phyloP scores from a whole-genome alignment of 2,329 filamentous ascomycete genomes.

The Leptographium lundbergii region DNA sequence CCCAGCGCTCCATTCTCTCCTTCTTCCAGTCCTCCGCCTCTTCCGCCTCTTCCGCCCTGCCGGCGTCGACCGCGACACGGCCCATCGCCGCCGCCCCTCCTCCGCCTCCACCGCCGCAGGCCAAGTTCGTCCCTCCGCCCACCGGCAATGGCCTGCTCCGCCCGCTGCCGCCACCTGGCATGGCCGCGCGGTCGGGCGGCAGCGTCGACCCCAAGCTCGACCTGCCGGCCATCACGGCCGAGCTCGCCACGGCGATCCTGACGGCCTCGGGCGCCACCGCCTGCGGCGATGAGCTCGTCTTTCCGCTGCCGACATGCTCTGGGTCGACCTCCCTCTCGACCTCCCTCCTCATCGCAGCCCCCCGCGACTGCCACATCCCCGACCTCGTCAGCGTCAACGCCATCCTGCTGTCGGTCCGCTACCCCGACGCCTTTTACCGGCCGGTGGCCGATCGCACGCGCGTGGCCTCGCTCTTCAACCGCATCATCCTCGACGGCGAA shows the following conservation, averaged over 20 bases:
- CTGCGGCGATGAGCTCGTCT: conserved; percentile 4
- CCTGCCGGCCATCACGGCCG: conserved; percentile 7
- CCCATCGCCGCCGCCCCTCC: conserved; percentile 10
- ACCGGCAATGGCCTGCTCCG: neutral
- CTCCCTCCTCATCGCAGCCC: conserved; percentile 10
- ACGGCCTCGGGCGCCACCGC: conserved; percentile 4
- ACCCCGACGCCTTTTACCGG: conserved; percentile 52
- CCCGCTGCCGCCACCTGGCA: neutral
- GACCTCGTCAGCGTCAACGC: conserved; percentile 52
- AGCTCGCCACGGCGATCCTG: conserved; percentile 11
- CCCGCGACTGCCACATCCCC: conserved; percentile 35
- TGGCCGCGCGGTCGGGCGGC: conserved; percentile 2
- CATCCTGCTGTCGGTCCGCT: conserved; percentile 50
- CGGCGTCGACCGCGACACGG: conserved; percentile 11
- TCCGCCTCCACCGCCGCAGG: conserved; percentile 3
- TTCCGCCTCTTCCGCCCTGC: conserved; percentile 21
- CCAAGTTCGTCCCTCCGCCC: conserved; percentile 9
- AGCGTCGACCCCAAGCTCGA: conserved; percentile 2
- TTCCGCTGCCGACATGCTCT: conserved; percentile 9
- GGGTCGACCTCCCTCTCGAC: conserved; percentile 1
- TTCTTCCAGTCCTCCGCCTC: conserved; percentile 42
- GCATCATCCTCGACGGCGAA: conserved; percentile 39
- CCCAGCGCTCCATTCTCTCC: conserved; percentile 43
- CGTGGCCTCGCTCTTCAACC: conserved; percentile 40
- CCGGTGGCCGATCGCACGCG: conserved; percentile 35